Conservation (phyloP, 441 rosid species). For the Lepidium campestre region DNA sequence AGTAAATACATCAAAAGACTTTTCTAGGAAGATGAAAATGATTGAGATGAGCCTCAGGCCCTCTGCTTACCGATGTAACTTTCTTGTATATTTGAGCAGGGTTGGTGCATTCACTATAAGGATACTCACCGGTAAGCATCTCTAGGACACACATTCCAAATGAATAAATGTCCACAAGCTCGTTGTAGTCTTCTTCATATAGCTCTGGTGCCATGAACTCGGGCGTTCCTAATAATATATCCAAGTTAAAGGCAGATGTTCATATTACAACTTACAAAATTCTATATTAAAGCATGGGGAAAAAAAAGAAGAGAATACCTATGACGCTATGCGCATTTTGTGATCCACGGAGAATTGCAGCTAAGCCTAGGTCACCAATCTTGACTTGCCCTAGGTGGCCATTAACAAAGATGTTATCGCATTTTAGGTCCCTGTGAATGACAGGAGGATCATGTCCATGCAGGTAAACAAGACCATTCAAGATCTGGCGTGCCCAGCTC, state of each 20-base stretch:
- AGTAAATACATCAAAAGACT: neutral
- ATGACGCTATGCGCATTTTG: constrained; percentile 85
- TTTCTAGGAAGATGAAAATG: neutral
- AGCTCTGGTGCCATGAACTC: constrained; percentile 79
- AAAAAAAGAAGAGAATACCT: constrained; percentile 32
- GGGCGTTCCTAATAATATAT: constrained; percentile 45
- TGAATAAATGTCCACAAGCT: constrained; percentile 62
- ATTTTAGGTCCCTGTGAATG: constrained; percentile 67
- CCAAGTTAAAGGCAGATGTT: neutral
- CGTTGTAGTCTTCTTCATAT: constrained; percentile 60
- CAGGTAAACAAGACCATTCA: constrained; percentile 48
- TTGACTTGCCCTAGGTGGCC: constrained; percentile 75
- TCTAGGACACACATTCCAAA: constrained; percentile 72
- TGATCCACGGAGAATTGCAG: constrained; percentile 54
- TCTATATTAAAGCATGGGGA: neutral
- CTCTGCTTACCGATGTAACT: constrained; percentile 55
- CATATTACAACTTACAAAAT: neutral
- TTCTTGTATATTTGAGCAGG: constrained; percentile 76
- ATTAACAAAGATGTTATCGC: constrained; percentile 67
- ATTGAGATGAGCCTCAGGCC: neutral
- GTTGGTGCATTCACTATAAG: constrained; percentile 59
- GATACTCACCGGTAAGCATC: constrained; percentile 65
- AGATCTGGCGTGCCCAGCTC: constrained; percentile 68
- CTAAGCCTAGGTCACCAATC: constrained; percentile 69
- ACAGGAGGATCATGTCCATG: constrained; percentile 67